These are phyloP conservation scores for Penicillium frequentans DNA, from an alignment of 2,329 filamentous ascomycete genomes.

Conservation along the genomic window DNA sequence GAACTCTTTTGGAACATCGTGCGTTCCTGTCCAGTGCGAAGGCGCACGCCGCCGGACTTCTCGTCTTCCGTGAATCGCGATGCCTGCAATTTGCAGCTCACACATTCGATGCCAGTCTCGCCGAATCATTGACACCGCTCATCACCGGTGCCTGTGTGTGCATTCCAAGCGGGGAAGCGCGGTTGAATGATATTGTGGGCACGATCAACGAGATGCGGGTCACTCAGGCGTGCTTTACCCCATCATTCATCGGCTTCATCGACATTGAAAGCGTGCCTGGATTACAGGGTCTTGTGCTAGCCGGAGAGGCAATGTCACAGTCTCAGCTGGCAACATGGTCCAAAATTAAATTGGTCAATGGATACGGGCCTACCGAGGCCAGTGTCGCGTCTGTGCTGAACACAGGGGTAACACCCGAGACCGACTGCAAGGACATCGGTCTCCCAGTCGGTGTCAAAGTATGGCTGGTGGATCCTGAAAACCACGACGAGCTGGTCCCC, in stretches of 20 bases:
- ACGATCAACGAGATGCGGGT: conserved; percentile 55
- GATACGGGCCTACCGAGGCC: conserved; percentile 47
- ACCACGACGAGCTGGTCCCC: conserved; percentile 43
- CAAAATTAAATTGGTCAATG: conserved; percentile 42
- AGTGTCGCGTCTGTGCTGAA: conserved; percentile 39
- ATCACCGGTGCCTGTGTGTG: conserved; percentile 60
- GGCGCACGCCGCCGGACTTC: conserved; percentile 52
- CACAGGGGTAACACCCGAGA: conserved; percentile 27
- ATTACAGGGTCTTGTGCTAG: conserved; percentile 45
- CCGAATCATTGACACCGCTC: conserved; percentile 56
- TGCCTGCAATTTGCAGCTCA: conserved; percentile 59
- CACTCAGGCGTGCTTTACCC: conserved; percentile 59
- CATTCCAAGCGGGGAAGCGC: conserved; percentile 53
- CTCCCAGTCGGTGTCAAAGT: conserved; percentile 33
- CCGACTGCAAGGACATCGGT: conserved; percentile 38
- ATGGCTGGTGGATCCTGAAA: conserved; percentile 43
- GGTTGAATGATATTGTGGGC: conserved; percentile 50
- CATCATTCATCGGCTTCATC: conserved; percentile 55
- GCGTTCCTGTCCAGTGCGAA: conserved; percentile 58
- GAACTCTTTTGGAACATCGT: conserved; percentile 63
- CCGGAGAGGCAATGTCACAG: conserved; percentile 52
- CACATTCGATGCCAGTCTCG: conserved; percentile 56
- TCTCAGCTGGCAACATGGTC: conserved; percentile 39
- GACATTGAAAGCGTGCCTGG: conserved; percentile 44
- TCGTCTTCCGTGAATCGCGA: conserved; percentile 53